Evolutionary conservation across 495 filamentous ascomycete species (phyloP), one percentile per base, ranked within the genome.

Genomic region (Neurospora pannonica): DNA sequence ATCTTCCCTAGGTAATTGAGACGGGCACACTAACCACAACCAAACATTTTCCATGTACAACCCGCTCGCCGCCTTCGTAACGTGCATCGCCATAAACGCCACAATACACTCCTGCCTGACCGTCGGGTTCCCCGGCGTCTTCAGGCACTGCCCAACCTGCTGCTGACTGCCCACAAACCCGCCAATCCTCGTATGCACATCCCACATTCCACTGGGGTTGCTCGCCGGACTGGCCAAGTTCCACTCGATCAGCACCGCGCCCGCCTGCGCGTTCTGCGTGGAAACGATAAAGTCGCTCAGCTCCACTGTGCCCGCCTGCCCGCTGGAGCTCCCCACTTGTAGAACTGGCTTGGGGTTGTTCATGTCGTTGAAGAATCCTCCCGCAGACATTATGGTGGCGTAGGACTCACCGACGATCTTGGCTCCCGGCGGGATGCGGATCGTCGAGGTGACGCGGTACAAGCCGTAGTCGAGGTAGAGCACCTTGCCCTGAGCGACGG

Each of bases 11-110:
- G n/a, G n/a, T n/a, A n/a, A 10, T 10, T 9, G 10, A 38, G 11
- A 38, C 38, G 11, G 38, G 38, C 38, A 10, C 8, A 46, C 42
- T 46, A 3, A 46, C 42, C 95, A 98, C 77, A 93, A 88, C 95
- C 95, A 98, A 70, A 89, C 89, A 83, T 98, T 97, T 85, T 97
- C 95, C 75, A 97, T 84, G 78, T 97, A 96, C 42, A 93, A 83
- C 43, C 82, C 82, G 54, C 87, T 88, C 2, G 89, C 93, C 36
- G 86, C 80, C 46, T 87, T 78, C 7, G 93, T 95, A 34, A 97
- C 84, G 77, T 97, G 93, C 75, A 98, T 85, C 13, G 94, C 86
- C 86, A 97, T 88, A 85, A 93, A 95, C 7, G 94, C 90, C 19
- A 89, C 92, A 78, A 89, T 87, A 78, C 92, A 94, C 1, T 78